Base-by-base conservation (phyloP, 257 asterid species). In the Capsicum pubescens region DNA sequence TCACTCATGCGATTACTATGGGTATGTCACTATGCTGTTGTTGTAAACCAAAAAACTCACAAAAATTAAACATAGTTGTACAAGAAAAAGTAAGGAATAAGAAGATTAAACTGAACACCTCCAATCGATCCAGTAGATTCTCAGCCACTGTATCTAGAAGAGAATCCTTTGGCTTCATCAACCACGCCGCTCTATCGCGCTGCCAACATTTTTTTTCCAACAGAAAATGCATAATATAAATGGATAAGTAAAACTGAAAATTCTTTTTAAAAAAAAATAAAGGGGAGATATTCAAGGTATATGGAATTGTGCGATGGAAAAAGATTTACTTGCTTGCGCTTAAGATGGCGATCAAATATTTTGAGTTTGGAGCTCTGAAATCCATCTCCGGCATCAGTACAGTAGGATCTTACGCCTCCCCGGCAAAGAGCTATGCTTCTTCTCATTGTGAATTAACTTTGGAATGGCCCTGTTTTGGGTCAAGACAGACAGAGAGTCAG, bases 131-230 rank as follows among this genome's bases (percentile, higher is more conserved):
- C 61, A 94, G 90, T 79, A 96, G 84, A 88, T 96, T 94, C 69
- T 94, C 99, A 16, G 97, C 98, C 17, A 96, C 99, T 4, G 95
- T 86, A 88, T 93, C 98, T 85, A 91, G 85, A 83, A 96, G 87
- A 54, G 98, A 86, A 89, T 96, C 95, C 85, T 90, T 87, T 3
- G 91, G 89, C 76, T 90, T 85, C 98, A 91, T 89, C 90, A 94
- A 86, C 99, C 98, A 96, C 71, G 98, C 98, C 14, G 98, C 99
- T 90, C 99, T 88, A 90, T 96, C 98, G 69, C 99, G 92, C 99
- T 96, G 90, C 74, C 86, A 68, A 21, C 39, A 68, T 26, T 21
- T 9, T 12, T 50, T 44, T 13, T 61, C 13, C 59, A 50, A 39
- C 21, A 15, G 12, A 72, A 72, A 72, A 46, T 71, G 56, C n/a